Conservation (phyloP, 1,284 basidiomycete species). For the Thecaphora thlaspeos region DNA sequence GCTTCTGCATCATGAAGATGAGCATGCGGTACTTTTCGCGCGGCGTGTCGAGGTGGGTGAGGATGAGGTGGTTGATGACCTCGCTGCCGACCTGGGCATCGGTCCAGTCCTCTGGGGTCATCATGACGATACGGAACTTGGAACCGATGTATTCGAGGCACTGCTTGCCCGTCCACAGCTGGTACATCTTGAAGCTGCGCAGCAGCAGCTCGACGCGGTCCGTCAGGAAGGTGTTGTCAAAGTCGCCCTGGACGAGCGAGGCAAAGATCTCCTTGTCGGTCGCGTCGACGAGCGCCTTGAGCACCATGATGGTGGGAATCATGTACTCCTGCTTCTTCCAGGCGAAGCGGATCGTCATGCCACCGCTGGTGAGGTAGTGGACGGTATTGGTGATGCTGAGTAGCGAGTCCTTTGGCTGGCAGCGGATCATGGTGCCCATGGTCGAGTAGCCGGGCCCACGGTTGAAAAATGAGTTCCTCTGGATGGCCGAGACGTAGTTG, state of each 20-base stretch:
- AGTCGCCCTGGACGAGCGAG: slow-evolving; percentile 95
- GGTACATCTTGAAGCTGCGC: slow-evolving; percentile 83
- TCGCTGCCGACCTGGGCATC: slow-evolving; percentile 79
- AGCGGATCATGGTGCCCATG: slow-evolving; percentile 92
- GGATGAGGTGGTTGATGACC: slow-evolving; percentile 80
- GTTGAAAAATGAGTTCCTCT: slow-evolving; percentile 81
- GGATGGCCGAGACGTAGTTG: slow-evolving; percentile 83
- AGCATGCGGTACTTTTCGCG: slow-evolving; percentile 95
- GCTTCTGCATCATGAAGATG: slow-evolving; percentile 95
- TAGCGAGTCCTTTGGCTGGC: slow-evolving; percentile 65
- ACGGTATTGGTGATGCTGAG: slow-evolving; percentile 76
- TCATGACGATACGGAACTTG: slow-evolving; percentile 91
- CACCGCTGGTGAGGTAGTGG: slow-evolving; percentile 95
- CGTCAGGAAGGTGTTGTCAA: slow-evolving; percentile 94
- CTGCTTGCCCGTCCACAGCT: slow-evolving; percentile 81
- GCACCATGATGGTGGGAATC: slow-evolving; percentile 92
- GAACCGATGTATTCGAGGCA: slow-evolving; percentile 96
- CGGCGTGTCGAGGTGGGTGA: slow-evolving; percentile 86
- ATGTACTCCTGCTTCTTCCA: slow-evolving; percentile 99
- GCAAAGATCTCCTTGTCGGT: slow-evolving; percentile 98
- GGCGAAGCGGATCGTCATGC: slow-evolving; percentile 89
- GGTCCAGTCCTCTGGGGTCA: slow-evolving; percentile 88
- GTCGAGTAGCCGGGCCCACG: slow-evolving; percentile 93
- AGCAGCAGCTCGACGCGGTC: slow-evolving; percentile 98
- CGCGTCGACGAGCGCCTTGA: slow-evolving; percentile 87